These are phyloP conservation scores for Cicer judaicum DNA, from an alignment of 306 rosid genomes.

Conservation along the genomic window DNA sequence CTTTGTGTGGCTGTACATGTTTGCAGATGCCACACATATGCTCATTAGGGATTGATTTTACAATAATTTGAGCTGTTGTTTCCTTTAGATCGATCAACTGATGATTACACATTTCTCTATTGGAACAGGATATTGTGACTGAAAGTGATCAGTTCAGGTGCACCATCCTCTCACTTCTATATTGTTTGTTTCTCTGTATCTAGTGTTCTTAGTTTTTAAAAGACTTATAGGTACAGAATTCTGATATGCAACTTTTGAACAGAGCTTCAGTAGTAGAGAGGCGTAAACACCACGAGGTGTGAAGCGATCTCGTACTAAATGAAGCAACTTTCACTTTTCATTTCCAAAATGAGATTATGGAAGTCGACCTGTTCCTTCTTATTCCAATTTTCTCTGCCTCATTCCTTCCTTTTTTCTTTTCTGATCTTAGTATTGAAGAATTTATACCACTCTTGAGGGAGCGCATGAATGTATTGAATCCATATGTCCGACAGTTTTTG, in stretches of 20 bases:
- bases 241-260: slow-evolving; percentile 33
- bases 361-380: slow-evolving; percentile 3
- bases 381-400: slow-evolving; percentile 25
- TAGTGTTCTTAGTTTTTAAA: slow-evolving; percentile 37
- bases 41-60: slow-evolving; percentile 37
- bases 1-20: slow-evolving; percentile 22
- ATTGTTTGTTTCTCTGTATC: slow-evolving; percentile 40
- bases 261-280: slow-evolving; percentile 33
- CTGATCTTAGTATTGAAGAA: slow-evolving; percentile 83
- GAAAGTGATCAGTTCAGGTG: slow-evolving; percentile 99
- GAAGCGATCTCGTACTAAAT: slow-evolving; percentile 41
- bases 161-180: slow-evolving; percentile 40
- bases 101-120: slow-evolving; percentile 47
- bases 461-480: slow-evolving; percentile 98
- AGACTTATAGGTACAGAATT: slow-evolving; percentile 40
- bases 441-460: slow-evolving; percentile 98
- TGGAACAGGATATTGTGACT: slow-evolving; percentile 96
- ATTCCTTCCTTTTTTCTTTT: slow-evolving; percentile 38
- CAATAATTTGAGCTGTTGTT: slow-evolving; percentile 32
- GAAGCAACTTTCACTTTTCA: slow-evolving; percentile 34
- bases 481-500: slow-evolving; percentile 98
- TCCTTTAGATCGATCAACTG: slow-evolving; percentile 41
- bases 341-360: slow-evolving; percentile 10
- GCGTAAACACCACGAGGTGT: slow-evolving; percentile 40
- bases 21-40: slow-evolving; percentile 2